Evolutionary conservation across 441 rosid genomes (phyloP).

Genomic region (Flueggea neowawraea): DNA sequence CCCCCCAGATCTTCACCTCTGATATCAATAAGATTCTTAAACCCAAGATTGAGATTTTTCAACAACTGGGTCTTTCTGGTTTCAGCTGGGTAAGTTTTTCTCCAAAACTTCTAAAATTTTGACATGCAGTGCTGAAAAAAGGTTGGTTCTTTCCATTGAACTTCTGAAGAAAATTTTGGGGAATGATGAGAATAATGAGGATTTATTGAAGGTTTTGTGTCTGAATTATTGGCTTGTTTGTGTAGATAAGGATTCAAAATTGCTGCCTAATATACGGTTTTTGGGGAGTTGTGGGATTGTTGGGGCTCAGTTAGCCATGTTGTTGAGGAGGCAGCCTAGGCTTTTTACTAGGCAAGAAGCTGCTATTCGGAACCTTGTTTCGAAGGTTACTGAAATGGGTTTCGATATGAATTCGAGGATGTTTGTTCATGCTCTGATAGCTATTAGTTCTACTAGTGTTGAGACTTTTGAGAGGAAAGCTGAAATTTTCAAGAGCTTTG

Average conservation of each 20-base stretch:
- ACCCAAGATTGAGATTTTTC: conserved; percentile 3
- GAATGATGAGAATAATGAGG: no score
- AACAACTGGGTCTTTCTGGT: conserved; percentile 22
- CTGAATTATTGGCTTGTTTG: no score
- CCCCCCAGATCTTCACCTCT: conserved; percentile 11
- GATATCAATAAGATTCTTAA: conserved; percentile 18
- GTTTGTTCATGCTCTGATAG: conserved; percentile 17
- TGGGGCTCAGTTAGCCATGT: conserved; percentile 29
- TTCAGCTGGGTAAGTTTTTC: no score
- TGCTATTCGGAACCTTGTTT: conserved; percentile 16
- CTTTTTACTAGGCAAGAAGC: conserved; percentile 23
- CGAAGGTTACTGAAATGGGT: neutral
- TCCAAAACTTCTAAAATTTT: no score
- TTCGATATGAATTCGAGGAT: conserved; percentile 22
- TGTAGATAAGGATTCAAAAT: conserved; percentile 4
- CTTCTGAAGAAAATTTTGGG: conserved; percentile 10
- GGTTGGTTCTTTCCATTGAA: conserved; percentile 32
- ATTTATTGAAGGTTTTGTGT: no score
- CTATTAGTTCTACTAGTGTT: no score
- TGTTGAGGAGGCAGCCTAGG: conserved; percentile 31
- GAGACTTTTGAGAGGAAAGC: conserved; percentile 13
- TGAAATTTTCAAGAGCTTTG: conserved; percentile 21
- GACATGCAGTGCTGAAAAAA: neutral
- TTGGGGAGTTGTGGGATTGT: conserved; percentile 36
- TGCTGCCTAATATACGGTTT: conserved; percentile 25